A percentile compares a stretch with the other conserved stretches of the same genome.
Conservation (phyloP, 2,329 filamentous ascomycete species). For the Colletotrichum orchidophilum region DNA sequence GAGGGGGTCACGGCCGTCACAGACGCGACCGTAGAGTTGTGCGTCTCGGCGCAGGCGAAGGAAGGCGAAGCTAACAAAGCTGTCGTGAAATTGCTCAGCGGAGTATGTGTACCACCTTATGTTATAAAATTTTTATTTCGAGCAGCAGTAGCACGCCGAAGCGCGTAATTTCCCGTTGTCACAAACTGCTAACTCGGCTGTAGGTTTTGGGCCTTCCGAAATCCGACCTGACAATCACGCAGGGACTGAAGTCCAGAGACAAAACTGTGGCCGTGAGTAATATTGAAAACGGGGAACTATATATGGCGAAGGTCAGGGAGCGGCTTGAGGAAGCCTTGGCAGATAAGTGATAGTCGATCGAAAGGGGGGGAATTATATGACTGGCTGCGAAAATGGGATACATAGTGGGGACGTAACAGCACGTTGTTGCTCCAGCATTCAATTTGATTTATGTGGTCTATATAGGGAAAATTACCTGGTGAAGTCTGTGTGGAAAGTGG, state of each 20-base stretch:
- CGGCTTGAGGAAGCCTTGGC: slow-evolving; percentile 34
- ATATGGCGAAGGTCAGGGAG: slow-evolving; percentile 37
- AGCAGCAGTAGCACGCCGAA: not conserved
- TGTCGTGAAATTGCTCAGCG: slow-evolving; percentile 69
- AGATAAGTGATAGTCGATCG: too few species aligned
- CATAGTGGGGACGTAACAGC: too few species aligned
- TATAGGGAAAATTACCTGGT: too few species aligned
- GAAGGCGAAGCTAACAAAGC: slow-evolving; percentile 77
- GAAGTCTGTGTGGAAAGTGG: too few species aligned
- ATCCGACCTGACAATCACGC: slow-evolving; percentile 69
- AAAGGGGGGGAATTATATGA: too few species aligned
- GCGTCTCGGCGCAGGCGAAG: slow-evolving; percentile 70
- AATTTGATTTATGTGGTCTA: too few species aligned
- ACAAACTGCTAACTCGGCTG: not conserved
- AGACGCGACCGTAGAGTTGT: slow-evolving; percentile 68
- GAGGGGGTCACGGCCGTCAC: slow-evolving; percentile 68
- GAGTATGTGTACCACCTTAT: slow-evolving; percentile 51
- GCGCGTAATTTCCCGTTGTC: not conserved
- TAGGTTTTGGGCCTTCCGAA: slow-evolving; percentile 70
- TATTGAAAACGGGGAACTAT: slow-evolving; percentile 43
- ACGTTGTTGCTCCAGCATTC: too few species aligned
- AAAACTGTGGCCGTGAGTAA: slow-evolving; percentile 65
- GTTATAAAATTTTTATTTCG: not conserved
- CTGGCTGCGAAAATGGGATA: too few species aligned
- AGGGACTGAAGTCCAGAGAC: slow-evolving; percentile 70